Conservation (phyloP, 2,329 filamentous ascomycete genomes). For the Cladobotryum mycophilum region DNA sequence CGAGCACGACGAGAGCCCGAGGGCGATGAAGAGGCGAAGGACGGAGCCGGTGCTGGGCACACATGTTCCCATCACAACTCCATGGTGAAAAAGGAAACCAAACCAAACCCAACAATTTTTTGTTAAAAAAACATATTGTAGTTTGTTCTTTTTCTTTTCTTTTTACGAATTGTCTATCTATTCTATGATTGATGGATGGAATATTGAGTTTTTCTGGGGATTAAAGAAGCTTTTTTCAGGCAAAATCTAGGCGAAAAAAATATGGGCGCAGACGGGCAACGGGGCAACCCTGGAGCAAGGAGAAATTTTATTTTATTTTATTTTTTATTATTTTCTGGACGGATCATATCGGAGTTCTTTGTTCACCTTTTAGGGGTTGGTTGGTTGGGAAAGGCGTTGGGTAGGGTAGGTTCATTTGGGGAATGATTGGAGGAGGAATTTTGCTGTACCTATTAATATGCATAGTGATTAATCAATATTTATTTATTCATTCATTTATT, state of each 20-base stretch:
- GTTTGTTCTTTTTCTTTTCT: background rate
- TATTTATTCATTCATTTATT: no score
- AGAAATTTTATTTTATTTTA: background rate
- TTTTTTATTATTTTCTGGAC: no score
- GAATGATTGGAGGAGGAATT: no score
- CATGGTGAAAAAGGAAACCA: conserved; percentile 20
- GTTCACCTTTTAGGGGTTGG: no score
- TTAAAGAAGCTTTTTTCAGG: background rate
- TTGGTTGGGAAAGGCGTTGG: no score
- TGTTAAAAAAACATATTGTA: no score
- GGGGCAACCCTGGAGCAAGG: background rate
- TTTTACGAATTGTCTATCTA: background rate
- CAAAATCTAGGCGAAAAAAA: background rate
- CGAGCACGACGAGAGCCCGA: conserved; percentile 29
- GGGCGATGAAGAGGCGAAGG: conserved; percentile 32
- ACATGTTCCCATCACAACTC: conserved; percentile 28
- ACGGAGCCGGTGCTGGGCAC: conserved; percentile 20
- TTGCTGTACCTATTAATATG: no score
- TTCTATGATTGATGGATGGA: background rate
- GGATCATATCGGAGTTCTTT: no score
- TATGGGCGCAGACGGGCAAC: background rate
- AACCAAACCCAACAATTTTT: background rate
- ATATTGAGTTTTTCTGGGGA: background rate
- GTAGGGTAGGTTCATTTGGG: no score
- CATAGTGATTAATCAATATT: no score